Percentiles rank a stretch among this genome's conserved stretches.
Evolutionary conservation across 1,284 basidiomycete genomes (phyloP).

Genomic region (Trichosporon ovoides): DNA sequence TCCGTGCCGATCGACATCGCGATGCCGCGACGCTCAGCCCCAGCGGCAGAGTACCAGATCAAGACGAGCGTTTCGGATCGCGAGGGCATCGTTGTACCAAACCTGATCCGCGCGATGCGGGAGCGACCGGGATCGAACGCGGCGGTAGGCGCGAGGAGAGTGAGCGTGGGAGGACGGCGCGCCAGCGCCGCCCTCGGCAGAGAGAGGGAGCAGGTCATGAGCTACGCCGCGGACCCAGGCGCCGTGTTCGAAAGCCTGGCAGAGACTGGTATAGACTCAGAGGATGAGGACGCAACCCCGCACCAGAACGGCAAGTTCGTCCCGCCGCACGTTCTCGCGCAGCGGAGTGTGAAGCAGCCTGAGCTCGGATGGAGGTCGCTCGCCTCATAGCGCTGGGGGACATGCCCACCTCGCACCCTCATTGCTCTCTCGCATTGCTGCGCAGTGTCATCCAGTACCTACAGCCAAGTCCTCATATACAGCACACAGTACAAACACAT

Average conservation of each 20-base stretch:
- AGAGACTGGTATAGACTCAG: conserved; percentile 25
- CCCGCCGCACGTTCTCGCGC: conserved; percentile 40
- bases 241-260: conserved; percentile 38
- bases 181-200: conserved; percentile 27
- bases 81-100: conserved; percentile 39
- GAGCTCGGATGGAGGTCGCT: conserved; percentile 37
- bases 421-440: too few relatives aligned
- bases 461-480: too few relatives aligned
- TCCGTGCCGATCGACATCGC: conserved; percentile 43
- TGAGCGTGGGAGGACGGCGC: conserved; percentile 9
- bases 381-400: conserved; percentile 4
- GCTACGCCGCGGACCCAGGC: conserved; percentile 37
- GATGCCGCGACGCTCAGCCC: background rate
- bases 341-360: conserved; percentile 23
- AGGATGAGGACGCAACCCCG: conserved; percentile 16
- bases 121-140: conserved; percentile 15
- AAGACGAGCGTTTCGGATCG: conserved; percentile 45
- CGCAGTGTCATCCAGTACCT: too few relatives aligned
- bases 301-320: conserved; percentile 31
- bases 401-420: too few relatives aligned
- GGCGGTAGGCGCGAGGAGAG: background rate
- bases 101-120: conserved; percentile 40
- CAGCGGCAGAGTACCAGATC: conserved; percentile 25
- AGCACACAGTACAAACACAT: too few relatives aligned
- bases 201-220: conserved; percentile 32